Evolutionary conservation across 2,329 filamentous ascomycete species (phyloP), one percentile per base, ranked within the genome.

Genomic region (Colletotrichum salicis): DNA sequence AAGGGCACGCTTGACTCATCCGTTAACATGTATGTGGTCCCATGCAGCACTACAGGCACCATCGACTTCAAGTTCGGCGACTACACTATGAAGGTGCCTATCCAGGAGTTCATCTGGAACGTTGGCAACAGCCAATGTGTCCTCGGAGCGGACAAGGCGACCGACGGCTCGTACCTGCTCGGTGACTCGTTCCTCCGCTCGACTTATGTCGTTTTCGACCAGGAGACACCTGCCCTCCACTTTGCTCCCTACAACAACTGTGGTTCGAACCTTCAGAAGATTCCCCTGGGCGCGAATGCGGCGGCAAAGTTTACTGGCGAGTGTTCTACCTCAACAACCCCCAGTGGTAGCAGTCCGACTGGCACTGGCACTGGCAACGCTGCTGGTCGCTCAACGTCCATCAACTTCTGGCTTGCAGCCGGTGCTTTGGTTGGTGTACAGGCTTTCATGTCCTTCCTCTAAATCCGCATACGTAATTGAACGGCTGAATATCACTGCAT

Each of bases 11-110:
- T 84, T 56, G 82, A 86, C 51, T 52, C 77, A 1, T 75, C 80
- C 33, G 76, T 82, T 4, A 84, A 83, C 10, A 83, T 85, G 56
- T 85, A 88, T 60, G 79, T 87, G 24, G 84, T 91, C 15, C 84
- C 86, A 24, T 87, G 86, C 74, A 74, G 81, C 54, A 77, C 81
- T 31, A 75, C 81, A 51, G 85, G 84, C 54, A 82, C 79, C 0
- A 75, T 88, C 66, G 82, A 86, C 76, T 89, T 86, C 74, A 82
- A 81, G 55, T 88, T 88, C 74, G 86, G 83, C 56, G 81, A 83
- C 35, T 78, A 78, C 31, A 76, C 77, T 27, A 84, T 88, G 76
- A 81, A 82, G 45, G 85, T 88, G 11, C 76, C 82, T 10, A 80
- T 86, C 64, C 79, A 76, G 24, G 86, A 88, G 75, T 85, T 89